Evolutionary conservation across 2,329 filamentous ascomycete genomes (phyloP).

Genomic region (Periconia digitata): DNA sequence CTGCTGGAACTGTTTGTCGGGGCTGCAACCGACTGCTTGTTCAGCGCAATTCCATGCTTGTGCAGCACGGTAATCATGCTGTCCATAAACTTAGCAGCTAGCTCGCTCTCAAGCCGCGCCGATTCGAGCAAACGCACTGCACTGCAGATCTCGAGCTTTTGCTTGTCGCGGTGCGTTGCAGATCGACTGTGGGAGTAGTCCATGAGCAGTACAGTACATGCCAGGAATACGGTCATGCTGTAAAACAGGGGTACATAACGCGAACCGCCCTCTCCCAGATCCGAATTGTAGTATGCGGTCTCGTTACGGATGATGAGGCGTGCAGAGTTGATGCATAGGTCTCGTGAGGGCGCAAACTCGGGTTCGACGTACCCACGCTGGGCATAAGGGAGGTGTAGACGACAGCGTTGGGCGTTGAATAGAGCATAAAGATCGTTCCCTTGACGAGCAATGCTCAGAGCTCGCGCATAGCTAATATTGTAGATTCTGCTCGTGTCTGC

Average conservation of each 20-base stretch:
- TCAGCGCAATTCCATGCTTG: conserved; percentile 20
- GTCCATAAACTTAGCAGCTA: conserved; percentile 33
- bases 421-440: conserved; percentile 39
- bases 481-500: conserved; percentile 6
- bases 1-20: too few relatives aligned
- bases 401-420: conserved; percentile 38
- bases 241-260: conserved; percentile 27
- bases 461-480: conserved; percentile 5
- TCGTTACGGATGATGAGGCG: conserved; percentile 34
- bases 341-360: conserved; percentile 35
- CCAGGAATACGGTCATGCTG: conserved; percentile 36
- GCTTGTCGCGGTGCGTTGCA: conserved; percentile 27
- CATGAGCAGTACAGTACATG: conserved; percentile 43
- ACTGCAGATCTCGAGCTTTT: conserved; percentile 33
- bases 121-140: conserved; percentile 40
- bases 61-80: conserved; percentile 33
- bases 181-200: conserved; percentile 40
- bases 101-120: conserved; percentile 29
- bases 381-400: conserved; percentile 42
- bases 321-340: conserved; percentile 38
- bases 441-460: conserved; percentile 28
- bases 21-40: too few relatives aligned
- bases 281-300: background rate
- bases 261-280: conserved; percentile 4
- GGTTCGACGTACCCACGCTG: conserved; percentile 23